Evolutionary conservation across 106 monocot genomes (phyloP), one percentile per base, ranked within the genome.

Genomic region (Dendrobium chrysotoxum): DNA sequence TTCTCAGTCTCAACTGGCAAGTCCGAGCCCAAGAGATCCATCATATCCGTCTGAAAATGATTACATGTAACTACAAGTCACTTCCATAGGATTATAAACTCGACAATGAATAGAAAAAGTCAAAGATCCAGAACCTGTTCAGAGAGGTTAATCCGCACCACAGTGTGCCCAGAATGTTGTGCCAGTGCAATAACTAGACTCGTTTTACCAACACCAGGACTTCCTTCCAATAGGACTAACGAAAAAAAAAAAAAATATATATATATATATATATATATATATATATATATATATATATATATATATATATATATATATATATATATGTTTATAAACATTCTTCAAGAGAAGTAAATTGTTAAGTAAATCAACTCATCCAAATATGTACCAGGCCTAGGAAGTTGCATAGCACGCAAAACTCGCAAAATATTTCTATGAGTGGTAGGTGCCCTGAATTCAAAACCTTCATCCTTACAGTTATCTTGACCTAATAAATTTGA

Each of bases 131-230:
- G 70, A 58, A 95, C 95, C 96, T 98, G 98, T 76, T 99, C 98
- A 79, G 95, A 99, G 28, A 99, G 92, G 55, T 99, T 99, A 50
- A 99, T 99, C 57, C 98, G 82, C 30, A 99, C 98, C 44, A 95
- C 93, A 81, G 54, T 80, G 82, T 99, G 92, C 25, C 98, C 95
- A 80, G 98, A 99, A 85, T 91, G 88, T 87, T 81, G 85, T 57
- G 91, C 98, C 79, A 99, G 84, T 72, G 98, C 98, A 82, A 90
- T 80, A 66, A 99, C 83, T 81, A 99, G 83, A 79, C 98, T 99
- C 23, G 98, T 99, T 83, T 99, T 99, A 21, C 98, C 98, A 78
- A 99, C 95, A 54, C 98, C 98, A 83, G 98, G 98, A 77, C 98
- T 99, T 57, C 98, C 98, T 89, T 99, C 98, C 80, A 99, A 81